These are phyloP conservation scores for Rosellinia necatrix DNA, from an alignment of 2,329 filamentous ascomycete species.

Conservation along the genomic window DNA sequence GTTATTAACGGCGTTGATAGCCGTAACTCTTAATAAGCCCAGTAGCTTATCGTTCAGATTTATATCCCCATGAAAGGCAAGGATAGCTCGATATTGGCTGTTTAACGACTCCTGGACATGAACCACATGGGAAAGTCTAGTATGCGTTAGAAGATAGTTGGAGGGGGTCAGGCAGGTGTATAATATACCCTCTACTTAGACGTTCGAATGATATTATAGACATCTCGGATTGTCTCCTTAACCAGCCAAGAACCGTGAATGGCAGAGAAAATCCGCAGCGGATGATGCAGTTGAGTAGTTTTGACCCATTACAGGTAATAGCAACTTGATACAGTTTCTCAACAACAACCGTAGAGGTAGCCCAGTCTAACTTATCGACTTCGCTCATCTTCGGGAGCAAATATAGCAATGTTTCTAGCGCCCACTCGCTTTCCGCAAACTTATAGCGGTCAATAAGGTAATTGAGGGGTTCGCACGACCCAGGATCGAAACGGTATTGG, in stretches of 20 bases:
- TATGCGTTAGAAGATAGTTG: not conserved
- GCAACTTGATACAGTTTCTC: conserved; percentile 2
- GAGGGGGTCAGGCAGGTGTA: not conserved
- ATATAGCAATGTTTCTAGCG: not conserved
- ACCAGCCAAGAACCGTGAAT: not conserved
- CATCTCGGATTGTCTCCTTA: not conserved
- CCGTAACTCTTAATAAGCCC: not conserved
- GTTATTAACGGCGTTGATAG: conserved; percentile 11
- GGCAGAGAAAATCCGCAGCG: not conserved
- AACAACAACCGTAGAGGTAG: not conserved
- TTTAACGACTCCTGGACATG: conserved; percentile 5
- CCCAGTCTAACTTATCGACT: not conserved
- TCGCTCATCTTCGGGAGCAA: not conserved
- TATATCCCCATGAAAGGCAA: conserved; percentile 13
- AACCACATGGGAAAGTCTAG: conserved; percentile 17
- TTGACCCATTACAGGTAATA: not conserved
- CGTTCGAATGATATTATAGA: conserved; percentile 4
- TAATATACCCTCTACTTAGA: not conserved
- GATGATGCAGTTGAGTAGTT: not conserved
- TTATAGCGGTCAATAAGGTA: not conserved
- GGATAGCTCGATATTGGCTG: conserved; percentile 18
- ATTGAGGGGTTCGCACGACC: not conserved
- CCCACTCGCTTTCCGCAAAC: not conserved
- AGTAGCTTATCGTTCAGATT: conserved; percentile 13
- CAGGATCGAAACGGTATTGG: not conserved